Percentiles rank a stretch among this genome's conserved stretches.
phyloP scores from a whole-genome alignment of 139 green algal genomes.

The Chlorella sp. region DNA sequence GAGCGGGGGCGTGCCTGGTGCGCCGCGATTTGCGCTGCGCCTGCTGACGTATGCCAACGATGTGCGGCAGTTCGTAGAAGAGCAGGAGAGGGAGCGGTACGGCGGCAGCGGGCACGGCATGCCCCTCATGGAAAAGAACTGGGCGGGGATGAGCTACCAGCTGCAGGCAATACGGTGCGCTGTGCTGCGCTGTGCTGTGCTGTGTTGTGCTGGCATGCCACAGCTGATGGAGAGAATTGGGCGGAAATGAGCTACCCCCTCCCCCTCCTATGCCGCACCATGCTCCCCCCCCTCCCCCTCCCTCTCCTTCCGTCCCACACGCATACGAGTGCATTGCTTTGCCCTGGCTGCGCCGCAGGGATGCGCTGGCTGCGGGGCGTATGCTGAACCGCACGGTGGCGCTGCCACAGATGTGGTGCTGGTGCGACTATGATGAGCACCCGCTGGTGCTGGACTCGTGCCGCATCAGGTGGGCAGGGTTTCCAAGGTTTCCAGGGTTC shows the following conservation, averaged over 20 bases:
- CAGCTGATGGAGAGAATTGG: too few species aligned
- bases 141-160: slow-evolving; percentile 18
- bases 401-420: slow-evolving; percentile 31
- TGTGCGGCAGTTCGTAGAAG: neutral
- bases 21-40: neutral
- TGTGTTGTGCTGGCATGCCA: neutral
- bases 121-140: slow-evolving; percentile 21
- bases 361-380: slow-evolving; percentile 12
- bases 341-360: neutral
- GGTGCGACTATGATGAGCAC: slow-evolving; percentile 21
- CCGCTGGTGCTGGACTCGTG: neutral
- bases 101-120: neutral
- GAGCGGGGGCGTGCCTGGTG: too few species aligned
- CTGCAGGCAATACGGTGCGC: neutral
- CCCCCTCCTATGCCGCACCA: too few species aligned
- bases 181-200: neutral
- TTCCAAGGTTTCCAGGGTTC: too few species aligned
- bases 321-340: neutral
- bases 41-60: slow-evolving; percentile 12
- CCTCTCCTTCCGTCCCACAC: neutral
- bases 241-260: too few species aligned
- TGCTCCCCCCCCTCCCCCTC: neutral
- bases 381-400: slow-evolving; percentile 15
- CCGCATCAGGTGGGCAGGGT: neutral
- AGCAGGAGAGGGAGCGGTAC: neutral